Base-by-base conservation (phyloP, 2,329 filamentous ascomycete genomes). In the Coniochaeta hoffmannii region DNA sequence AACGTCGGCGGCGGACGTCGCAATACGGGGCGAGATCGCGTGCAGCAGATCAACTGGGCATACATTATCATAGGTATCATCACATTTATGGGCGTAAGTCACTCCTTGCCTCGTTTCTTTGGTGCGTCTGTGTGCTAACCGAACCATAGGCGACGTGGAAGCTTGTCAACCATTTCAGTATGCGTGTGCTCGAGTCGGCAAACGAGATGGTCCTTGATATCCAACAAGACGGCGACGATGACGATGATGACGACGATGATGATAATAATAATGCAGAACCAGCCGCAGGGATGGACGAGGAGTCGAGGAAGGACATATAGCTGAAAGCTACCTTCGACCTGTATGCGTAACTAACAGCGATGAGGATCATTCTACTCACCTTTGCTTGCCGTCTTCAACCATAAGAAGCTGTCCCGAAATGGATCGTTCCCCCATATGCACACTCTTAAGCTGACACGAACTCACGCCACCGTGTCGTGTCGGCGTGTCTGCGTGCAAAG, bases 401-500 rank as follows among this genome's bases (percentile, higher is more conserved):
- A 49, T 31, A 22, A 24, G 49, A 51, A 31, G 28, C 14, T 31
- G 2, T 3, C 26, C 30, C 17, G 5, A 12, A 19, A 17, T 34
- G 49, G 8, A 7, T 28, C 30, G 14, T 49, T 51, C 54, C 38
- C 32, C 61, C 17, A 46, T 46, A 70, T 88, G 90, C 90, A 93
- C 88, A 87, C 89, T 88, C 87, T 96, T 96, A 88, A 96, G 91
- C 94, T 96, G 89, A 82, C 90, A 91, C 82, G 81, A 22, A 84
- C 74, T 70, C 78, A 77, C 79, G 82, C 76, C 75, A 80, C 88
- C 82, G 82, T 93, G 86, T 85, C 83, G 83, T 91, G 89, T 85
- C 87, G 86, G 94, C 92, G 86, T 94, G 91, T 96, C 91, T 89
- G 84, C 86, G 88, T 95, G 91, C 91, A 89, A 79, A 96, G 79